A percentile compares a stretch with the other conserved stretches of the same genome.
These are phyloP conservation scores for Tetraselmis chui DNA, from an alignment of 139 green algal genomes.

Conservation along the genomic window DNA sequence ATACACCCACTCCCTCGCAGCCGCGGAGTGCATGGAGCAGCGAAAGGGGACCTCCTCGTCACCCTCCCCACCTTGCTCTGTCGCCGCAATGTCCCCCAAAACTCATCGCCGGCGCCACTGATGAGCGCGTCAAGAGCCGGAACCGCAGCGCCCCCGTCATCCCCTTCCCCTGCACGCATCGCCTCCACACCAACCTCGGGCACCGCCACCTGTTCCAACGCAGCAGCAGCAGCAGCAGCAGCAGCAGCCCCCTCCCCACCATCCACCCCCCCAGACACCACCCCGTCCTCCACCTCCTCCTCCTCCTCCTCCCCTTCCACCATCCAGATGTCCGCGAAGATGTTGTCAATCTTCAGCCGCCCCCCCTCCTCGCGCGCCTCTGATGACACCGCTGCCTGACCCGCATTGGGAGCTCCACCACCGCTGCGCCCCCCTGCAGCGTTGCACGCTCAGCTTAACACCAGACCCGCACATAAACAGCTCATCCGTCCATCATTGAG, in stretches of 20 bases:
- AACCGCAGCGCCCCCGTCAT: slow-evolving; percentile 2
- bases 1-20: no score
- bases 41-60: no score
- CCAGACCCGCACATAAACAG: no score
- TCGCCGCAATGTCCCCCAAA: not conserved
- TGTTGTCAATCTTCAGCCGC: not conserved
- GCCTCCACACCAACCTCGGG: not conserved
- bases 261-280: slow-evolving; percentile 8
- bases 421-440: no score
- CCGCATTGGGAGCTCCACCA: no score
- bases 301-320: slow-evolving; percentile 27
- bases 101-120: not conserved
- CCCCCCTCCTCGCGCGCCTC: not conserved
- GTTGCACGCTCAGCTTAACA: no score
- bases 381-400: no score
- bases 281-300: slow-evolving; percentile 2
- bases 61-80: slow-evolving; percentile 7
- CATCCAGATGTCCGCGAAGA: slow-evolving; percentile 54
- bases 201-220: slow-evolving; percentile 3
- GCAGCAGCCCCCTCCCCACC: slow-evolving; percentile 3
- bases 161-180: not conserved
- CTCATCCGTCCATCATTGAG: no score
- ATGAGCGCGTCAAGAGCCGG: slow-evolving; percentile 7
- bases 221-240: not conserved
- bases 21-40: no score